These are phyloP conservation scores for Solanum tarijense DNA, from an alignment of 257 asterid species.

Conservation along the genomic window DNA sequence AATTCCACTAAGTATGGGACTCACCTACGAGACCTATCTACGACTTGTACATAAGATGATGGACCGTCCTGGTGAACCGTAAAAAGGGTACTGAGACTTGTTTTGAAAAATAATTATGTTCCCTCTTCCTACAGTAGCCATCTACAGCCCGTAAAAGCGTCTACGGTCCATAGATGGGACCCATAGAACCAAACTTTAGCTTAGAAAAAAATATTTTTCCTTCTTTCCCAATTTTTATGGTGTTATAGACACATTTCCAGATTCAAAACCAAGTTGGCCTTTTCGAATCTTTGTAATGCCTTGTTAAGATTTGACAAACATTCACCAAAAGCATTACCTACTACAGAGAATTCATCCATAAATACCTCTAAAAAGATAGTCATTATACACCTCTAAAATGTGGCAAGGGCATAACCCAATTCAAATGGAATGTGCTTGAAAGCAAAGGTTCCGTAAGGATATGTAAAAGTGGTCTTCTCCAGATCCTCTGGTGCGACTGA, in stretches of 20 bases:
- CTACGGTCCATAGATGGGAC: too few relatives aligned
- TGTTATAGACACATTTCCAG: too few relatives aligned
- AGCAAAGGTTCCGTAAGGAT: neutral
- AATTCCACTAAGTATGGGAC: neutral
- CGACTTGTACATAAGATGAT: neutral
- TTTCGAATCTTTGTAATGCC: neutral
- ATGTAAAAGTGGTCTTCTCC: neutral
- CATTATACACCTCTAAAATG: neutral
- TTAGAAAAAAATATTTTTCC: neutral
- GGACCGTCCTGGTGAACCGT: too few relatives aligned
- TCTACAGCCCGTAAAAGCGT: rapidly evolving
- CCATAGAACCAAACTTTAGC: too few relatives aligned
- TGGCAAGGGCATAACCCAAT: neutral
- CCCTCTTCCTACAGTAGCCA: too few relatives aligned
- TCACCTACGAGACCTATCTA: neutral
- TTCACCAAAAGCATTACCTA: neutral
- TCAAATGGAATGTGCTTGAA: neutral
- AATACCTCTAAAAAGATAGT: too few relatives aligned
- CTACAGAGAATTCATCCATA: neutral
- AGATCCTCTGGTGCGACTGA: too few relatives aligned
- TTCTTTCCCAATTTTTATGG: neutral
- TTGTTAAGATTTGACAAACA: neutral
- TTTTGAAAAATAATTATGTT: neutral
- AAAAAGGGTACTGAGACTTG: too few relatives aligned
- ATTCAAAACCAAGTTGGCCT: neutral